Evolutionary conservation across 352 stramenopile species (phyloP), one percentile per base, ranked within the genome.

Genomic region (Pythium sp.): DNA sequence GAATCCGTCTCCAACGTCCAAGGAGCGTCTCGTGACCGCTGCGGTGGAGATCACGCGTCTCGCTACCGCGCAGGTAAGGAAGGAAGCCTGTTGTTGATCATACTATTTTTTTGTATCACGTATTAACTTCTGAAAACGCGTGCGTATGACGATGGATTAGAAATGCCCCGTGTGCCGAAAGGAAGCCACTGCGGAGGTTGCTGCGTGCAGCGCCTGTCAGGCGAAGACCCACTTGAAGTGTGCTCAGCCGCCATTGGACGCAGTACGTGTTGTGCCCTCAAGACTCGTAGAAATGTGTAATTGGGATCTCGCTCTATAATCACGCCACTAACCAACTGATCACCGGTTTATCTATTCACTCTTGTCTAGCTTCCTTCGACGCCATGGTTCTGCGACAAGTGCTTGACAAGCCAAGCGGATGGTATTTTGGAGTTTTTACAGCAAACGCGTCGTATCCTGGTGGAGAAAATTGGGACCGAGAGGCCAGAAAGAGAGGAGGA

Each of bases 391-490:
- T 87, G 80, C n/a, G 80, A 87, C 26, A 81, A 78, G 22, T 87
- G 80, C 66, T 59, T 87, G 36, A 77, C 68, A 12, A 80, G 62
- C 11, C 83, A 91, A 69, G 81, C 81, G 18, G 72, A 83, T 54
- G 69, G 78, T 2, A 87, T 92, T 41, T 72, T 90, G 12, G 79
- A 89, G 32, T 92, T 92, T 58, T 66, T 92, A 15, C 80, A 87
- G 55, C 83, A 92, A 43, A 86, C 80, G 14, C 75, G 79, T 11
- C 81, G 83, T 8, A 82, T 92, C 8, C 65, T 88, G 0, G 68
- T 79, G 32, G 72, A 86, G 46, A 74, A 67, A 14, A 81, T 86
- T 28, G 62, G 53, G 28, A 64, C n/a, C 2, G 55, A 63, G 28
- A 64, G 51, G 38, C 32, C 28, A 75, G 49, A 58, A 71, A 49